A percentile compares a stretch with the other conserved stretches of the same genome.
Evolutionary conservation across 2,329 filamentous ascomycete genomes (phyloP).

Genomic region (Ilyonectria robusta): DNA sequence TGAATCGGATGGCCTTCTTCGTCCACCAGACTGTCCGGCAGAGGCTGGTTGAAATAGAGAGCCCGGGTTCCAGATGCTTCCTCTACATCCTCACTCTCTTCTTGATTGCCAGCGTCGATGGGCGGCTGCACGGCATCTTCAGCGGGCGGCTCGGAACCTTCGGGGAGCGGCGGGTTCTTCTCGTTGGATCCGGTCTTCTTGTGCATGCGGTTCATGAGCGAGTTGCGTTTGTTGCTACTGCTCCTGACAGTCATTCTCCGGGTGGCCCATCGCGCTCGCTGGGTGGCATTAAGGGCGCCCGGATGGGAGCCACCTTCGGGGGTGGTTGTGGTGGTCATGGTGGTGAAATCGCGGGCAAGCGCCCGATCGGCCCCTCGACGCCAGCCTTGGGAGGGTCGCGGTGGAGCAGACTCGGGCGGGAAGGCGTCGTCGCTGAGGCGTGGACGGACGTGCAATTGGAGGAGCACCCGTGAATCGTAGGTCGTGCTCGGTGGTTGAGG

Average conservation of each 20-base stretch:
- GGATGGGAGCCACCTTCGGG: conserved; percentile 47
- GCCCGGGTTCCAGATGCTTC: conserved; percentile 65
- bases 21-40: conserved; percentile 82
- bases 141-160: conserved; percentile 46
- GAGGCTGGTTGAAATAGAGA: conserved; percentile 88
- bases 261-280: conserved; percentile 96
- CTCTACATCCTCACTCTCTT: conserved; percentile 55
- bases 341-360: conserved; percentile 55
- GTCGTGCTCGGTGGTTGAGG: conserved; percentile 25
- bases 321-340: conserved; percentile 53
- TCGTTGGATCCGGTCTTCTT: conserved; percentile 73
- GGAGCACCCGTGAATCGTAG: conserved; percentile 43
- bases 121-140: conserved; percentile 46
- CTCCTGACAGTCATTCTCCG: conserved; percentile 84
- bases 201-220: conserved; percentile 82
- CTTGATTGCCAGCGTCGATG: conserved; percentile 51
- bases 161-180: conserved; percentile 71
- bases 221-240: conserved; percentile 83
- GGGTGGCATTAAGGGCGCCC: conserved; percentile 61
- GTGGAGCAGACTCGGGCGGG: conserved; percentile 35
- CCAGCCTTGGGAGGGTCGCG: conserved; percentile 51
- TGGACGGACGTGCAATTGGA: conserved; percentile 44
- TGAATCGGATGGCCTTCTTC: conserved; percentile 82
- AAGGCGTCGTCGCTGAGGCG: conserved; percentile 29
- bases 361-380: conserved; percentile 55